These are phyloP conservation scores for Scedosporium dehoogii DNA, from an alignment of 2,329 filamentous ascomycete genomes.

Conservation along the genomic window DNA sequence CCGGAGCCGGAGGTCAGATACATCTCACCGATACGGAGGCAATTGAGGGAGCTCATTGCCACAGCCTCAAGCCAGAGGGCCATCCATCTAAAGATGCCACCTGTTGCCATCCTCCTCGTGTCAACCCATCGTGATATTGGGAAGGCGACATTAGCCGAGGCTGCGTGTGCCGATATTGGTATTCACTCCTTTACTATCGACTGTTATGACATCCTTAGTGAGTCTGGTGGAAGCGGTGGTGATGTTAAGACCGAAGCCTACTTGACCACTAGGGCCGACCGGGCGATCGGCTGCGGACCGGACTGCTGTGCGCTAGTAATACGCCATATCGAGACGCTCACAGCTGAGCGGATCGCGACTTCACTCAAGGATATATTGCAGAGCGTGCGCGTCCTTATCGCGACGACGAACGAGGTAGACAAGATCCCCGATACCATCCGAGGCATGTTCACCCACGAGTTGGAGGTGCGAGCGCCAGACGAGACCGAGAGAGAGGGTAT, in stretches of 20 bases:
- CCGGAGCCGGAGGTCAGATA: constrained; percentile 38
- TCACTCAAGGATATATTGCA: constrained; percentile 75
- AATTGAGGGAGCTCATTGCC: constrained; percentile 74
- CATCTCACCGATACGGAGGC: constrained; percentile 52
- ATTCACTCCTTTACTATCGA: constrained; percentile 84
- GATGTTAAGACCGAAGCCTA: constrained; percentile 94
- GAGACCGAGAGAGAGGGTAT: constrained; percentile 88
- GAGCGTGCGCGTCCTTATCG: constrained; percentile 75
- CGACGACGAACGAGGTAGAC: constrained; percentile 90
- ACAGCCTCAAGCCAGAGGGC: constrained; percentile 83
- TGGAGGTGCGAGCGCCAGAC: constrained; percentile 88
- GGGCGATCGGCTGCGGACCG: constrained; percentile 78
- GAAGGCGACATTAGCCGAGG: constrained; percentile 68
- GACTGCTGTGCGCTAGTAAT: constrained; percentile 79
- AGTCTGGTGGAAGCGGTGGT: constrained; percentile 68
- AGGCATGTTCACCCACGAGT: constrained; percentile 87
- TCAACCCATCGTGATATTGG: constrained; percentile 92
- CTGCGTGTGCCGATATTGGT: constrained; percentile 79
- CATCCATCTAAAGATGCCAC: constrained; percentile 76
- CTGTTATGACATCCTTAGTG: constrained; percentile 88
- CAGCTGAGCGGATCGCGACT: constrained; percentile 79
- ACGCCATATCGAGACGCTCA: constrained; percentile 81
- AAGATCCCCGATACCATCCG: constrained; percentile 86
- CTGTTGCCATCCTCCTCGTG: constrained; percentile 76
- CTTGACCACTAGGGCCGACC: constrained; percentile 75